phyloP scores from a whole-genome alignment of 1,284 basidiomycete species.

The Pterula multifida region DNA sequence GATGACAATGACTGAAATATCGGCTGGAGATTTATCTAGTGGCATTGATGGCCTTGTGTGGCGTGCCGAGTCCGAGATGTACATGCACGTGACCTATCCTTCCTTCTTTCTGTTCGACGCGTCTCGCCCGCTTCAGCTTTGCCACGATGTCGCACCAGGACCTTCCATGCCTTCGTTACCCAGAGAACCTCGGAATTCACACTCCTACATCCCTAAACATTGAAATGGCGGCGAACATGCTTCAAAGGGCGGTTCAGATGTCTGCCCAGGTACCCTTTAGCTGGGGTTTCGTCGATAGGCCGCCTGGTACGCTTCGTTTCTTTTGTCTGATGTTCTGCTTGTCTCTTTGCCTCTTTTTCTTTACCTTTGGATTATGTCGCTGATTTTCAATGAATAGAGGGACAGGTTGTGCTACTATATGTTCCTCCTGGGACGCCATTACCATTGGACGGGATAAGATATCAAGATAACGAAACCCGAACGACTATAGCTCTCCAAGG shows the following conservation, averaged over 20 bases:
- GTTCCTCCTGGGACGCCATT: slow-evolving; percentile 41
- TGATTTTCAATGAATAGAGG: slow-evolving; percentile 33
- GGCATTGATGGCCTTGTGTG: too few species aligned
- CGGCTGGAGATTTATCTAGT: too few species aligned
- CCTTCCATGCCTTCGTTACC: slow-evolving; percentile 33
- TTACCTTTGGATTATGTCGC: slow-evolving; percentile 4
- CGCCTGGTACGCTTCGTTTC: slow-evolving; percentile 33
- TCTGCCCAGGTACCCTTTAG: slow-evolving; percentile 46
- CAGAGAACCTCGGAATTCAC: slow-evolving; percentile 48
- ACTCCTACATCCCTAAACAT: slow-evolving; percentile 29
- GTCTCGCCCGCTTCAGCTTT: too few species aligned
- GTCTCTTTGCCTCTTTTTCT: slow-evolving; percentile 2
- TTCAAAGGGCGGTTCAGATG: slow-evolving; percentile 41
- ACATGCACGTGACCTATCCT: too few species aligned
- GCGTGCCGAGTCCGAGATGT: too few species aligned
- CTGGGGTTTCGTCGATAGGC: slow-evolving; percentile 67
- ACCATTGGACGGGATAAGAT: slow-evolving; percentile 62
- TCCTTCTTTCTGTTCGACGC: too few species aligned
- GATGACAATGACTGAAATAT: too few species aligned
- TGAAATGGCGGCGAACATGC: slow-evolving; percentile 47
- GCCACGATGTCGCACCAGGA: background rate
- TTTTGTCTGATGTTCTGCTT: background rate
- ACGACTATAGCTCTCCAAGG: slow-evolving; percentile 34
- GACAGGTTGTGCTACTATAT: slow-evolving; percentile 49
- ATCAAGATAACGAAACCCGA: slow-evolving; percentile 54